Evolutionary conservation across 805 yeast genomes (phyloP).

Genomic region (Zygotorulaspora florentina): DNA sequence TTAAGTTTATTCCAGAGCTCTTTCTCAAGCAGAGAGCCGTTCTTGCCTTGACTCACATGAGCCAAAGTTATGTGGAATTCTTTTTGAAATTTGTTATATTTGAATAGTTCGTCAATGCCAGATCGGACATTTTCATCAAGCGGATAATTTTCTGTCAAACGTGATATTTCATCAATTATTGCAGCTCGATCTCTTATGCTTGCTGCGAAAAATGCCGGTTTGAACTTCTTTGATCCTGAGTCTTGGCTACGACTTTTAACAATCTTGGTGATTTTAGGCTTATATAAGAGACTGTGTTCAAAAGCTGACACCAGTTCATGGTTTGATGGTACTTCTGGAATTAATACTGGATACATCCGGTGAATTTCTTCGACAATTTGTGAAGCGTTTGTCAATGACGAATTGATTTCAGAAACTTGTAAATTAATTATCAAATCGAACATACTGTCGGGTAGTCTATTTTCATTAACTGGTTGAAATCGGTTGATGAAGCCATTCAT

Average conservation of each 20-base stretch:
- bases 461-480: conserved; percentile 54
- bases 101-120: conserved; percentile 30
- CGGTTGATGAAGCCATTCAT: conserved; percentile 71
- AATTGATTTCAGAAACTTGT: conserved; percentile 38
- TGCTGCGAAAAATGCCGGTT: conserved; percentile 47
- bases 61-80: conserved; percentile 66
- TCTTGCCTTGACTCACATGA: conserved; percentile 40
- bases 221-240: conserved; percentile 15
- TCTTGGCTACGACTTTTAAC: conserved; percentile 20
- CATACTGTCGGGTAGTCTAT: conserved; percentile 51
- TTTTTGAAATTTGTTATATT: conserved; percentile 41
- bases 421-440: conserved; percentile 68
- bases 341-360: conserved; percentile 42
- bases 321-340: conserved; percentile 41
- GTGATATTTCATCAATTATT: conserved; percentile 15
- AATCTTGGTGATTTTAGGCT: conserved; percentile 46
- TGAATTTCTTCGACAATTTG: conserved; percentile 40
- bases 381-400: conserved; percentile 49
- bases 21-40: conserved; percentile 26
- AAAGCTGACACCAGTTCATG: conserved; percentile 46
- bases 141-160: conserved; percentile 1
- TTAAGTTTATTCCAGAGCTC: conserved; percentile 29
- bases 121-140: conserved; percentile 1
- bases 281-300: conserved; percentile 47
- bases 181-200: conserved; percentile 19